phyloP scores from a whole-genome alignment of 1,284 basidiomycete genomes.

The Heterobasidion annosum region DNA sequence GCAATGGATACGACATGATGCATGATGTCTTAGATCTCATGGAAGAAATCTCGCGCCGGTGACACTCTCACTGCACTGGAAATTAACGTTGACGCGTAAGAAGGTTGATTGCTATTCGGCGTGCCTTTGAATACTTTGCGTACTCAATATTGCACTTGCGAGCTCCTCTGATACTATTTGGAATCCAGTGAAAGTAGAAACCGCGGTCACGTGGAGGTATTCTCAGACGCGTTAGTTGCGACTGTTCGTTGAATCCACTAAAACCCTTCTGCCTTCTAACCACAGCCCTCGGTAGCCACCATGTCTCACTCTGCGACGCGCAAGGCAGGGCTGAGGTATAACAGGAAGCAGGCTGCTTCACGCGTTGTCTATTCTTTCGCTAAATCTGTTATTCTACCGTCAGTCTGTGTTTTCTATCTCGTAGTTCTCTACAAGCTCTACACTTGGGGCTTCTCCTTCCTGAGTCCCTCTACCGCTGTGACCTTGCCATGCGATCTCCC shows the following conservation, averaged over 20 bases:
- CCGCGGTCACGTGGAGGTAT: too few species aligned
- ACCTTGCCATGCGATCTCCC: neutral
- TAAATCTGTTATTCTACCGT: neutral
- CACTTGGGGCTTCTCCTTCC: neutral
- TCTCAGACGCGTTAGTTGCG: too few species aligned
- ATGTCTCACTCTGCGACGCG: neutral
- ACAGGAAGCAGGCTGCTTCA: neutral
- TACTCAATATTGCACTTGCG: too few species aligned
- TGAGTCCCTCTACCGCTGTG: neutral
- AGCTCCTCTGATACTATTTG: too few species aligned
- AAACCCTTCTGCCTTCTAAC: too few species aligned
- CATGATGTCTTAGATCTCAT: conserved; percentile 10
- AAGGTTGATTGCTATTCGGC: too few species aligned
- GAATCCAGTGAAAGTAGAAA: too few species aligned
- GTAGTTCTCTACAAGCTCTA: neutral
- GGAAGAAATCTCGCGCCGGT: neutral
- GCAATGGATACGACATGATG: conserved; percentile 43
- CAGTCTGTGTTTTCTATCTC: neutral
- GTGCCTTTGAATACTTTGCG: too few species aligned
- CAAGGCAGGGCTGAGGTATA: neutral
- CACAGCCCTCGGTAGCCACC: too few species aligned
- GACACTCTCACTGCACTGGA: too few species aligned
- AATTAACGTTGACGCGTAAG: too few species aligned
- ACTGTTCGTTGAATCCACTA: too few species aligned
- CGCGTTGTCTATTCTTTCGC: neutral